phyloP scores from a whole-genome alignment of 164 flowering plant species.

The Magnolia sinica region DNA sequence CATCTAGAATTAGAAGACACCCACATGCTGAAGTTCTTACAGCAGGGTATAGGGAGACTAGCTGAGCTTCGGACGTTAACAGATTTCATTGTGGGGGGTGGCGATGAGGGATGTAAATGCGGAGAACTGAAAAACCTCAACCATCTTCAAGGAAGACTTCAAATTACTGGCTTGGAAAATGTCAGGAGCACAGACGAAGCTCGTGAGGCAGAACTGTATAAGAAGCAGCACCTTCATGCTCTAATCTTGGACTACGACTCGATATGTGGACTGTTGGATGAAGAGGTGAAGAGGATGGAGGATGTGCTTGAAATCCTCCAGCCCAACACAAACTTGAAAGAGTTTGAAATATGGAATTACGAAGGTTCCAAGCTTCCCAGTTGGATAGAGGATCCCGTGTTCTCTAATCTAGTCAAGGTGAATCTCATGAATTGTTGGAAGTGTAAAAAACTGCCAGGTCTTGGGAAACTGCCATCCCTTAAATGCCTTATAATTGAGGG shows the following conservation, averaged over 20 bases:
- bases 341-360: too few species aligned
- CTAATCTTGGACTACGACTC: conserved; percentile 5
- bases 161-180: conserved; percentile 22
- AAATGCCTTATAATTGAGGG: too few species aligned
- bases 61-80: conserved; percentile 18
- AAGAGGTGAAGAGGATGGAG: too few species aligned
- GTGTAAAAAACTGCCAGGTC: too few species aligned
- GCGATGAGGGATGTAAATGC: conserved; percentile 11
- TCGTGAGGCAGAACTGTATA: conserved; percentile 13
- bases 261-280: too few species aligned
- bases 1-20: background rate
- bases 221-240: conserved; percentile 16
- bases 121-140: conserved; percentile 18
- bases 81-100: conserved; percentile 9
- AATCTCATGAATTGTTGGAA: too few species aligned
- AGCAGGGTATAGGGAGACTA: conserved; percentile 16
- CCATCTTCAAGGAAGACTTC: conserved; percentile 17
- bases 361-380: too few species aligned
- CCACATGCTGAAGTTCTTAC: conserved; percentile 2
- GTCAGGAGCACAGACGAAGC: conserved; percentile 11
- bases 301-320: too few species aligned
- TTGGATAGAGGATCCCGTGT: too few species aligned
- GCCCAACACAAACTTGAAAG: too few species aligned
- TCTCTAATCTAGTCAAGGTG: too few species aligned
- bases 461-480: too few species aligned